Conservation (phyloP, 2,329 filamentous ascomycete species). For the Aurifilum marmelostoma region DNA sequence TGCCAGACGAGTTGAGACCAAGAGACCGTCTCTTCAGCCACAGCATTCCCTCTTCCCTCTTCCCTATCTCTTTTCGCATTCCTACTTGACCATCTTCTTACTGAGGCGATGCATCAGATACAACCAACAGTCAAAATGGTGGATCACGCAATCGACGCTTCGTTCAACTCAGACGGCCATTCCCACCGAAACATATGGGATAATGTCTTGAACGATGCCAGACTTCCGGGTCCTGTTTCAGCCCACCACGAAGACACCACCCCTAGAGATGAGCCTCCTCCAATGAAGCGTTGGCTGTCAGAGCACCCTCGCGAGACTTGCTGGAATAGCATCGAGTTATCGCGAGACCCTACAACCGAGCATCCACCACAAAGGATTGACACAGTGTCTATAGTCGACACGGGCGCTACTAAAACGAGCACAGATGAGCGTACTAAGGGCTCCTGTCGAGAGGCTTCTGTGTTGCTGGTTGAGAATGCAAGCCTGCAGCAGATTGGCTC, state of each 20-base stretch:
- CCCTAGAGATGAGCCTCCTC: not conserved
- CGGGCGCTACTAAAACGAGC: conserved; percentile 2
- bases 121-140: not conserved
- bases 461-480: not conserved
- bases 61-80: too few species aligned
- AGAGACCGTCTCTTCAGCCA: not conserved
- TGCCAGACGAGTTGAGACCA: not conserved
- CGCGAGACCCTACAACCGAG: not conserved
- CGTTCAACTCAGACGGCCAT: too few species aligned
- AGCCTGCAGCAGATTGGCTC: not conserved
- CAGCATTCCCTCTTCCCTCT: not conserved
- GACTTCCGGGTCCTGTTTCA: not conserved
- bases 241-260: not conserved
- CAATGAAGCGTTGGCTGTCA: conserved; percentile 16
- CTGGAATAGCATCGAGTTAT: conserved; percentile 6
- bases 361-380: not conserved
- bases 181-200: too few species aligned
- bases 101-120: not conserved
- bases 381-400: conserved; percentile 3
- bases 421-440: not conserved
- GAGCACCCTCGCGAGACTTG: not conserved
- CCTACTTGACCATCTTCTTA: not conserved
- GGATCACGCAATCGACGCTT: not conserved
- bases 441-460: not conserved
- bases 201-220: not conserved